These are phyloP conservation scores for Nakazawaea ishiwadae DNA, from an alignment of 805 yeast species.

Conservation along the genomic window DNA sequence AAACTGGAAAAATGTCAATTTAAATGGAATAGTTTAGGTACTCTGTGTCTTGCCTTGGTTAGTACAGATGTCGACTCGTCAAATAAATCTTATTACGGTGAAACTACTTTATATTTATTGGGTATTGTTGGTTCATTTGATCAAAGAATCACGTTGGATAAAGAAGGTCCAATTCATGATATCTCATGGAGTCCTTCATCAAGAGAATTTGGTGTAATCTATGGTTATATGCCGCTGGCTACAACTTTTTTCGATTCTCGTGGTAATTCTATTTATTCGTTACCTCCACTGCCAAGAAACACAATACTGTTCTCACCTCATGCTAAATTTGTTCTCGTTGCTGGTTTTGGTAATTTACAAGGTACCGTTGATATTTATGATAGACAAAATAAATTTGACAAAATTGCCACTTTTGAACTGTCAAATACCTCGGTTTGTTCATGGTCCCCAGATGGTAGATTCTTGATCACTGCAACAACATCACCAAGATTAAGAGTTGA, in stretches of 20 bases:
- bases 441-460: slow-evolving; percentile 98
- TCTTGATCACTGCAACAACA: slow-evolving; percentile 90
- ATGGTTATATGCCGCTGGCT: slow-evolving; percentile 96
- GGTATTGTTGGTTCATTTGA: slow-evolving; percentile 93
- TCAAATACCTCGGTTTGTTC: slow-evolving; percentile 93
- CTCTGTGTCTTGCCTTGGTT: slow-evolving; percentile 88
- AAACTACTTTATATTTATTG: slow-evolving; percentile 82
- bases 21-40: slow-evolving; percentile 93
- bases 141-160: slow-evolving; percentile 78
- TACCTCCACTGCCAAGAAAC: slow-evolving; percentile 86
- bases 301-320: slow-evolving; percentile 91
- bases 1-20: slow-evolving; percentile 92
- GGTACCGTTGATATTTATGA: slow-evolving; percentile 95
- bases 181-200: slow-evolving; percentile 96
- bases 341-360: slow-evolving; percentile 97
- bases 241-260: slow-evolving; percentile 93
- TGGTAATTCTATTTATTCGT: slow-evolving; percentile 78
- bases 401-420: slow-evolving; percentile 81
- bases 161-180: slow-evolving; percentile 97
- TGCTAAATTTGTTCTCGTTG: slow-evolving; percentile 84
- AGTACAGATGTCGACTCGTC: slow-evolving; percentile 94
- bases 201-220: slow-evolving; percentile 94
- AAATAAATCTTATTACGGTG: slow-evolving; percentile 95
- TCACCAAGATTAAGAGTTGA: slow-evolving; percentile 96
- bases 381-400: slow-evolving; percentile 78